Base-by-base conservation (phyloP, 306 rosid genomes). In the Begonia masoniana region DNA sequence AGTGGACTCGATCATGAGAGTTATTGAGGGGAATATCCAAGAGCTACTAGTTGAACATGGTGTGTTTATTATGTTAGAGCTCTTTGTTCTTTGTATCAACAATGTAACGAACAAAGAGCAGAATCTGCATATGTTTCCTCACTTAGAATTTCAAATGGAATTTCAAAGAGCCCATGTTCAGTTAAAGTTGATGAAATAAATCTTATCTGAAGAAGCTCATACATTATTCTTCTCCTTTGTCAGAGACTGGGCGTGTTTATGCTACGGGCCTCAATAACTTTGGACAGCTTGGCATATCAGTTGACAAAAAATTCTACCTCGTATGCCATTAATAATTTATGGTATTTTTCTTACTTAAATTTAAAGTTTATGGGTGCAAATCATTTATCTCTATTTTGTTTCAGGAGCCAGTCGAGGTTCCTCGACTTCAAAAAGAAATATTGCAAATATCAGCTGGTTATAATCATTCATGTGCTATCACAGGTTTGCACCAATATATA, bases 221-320 rank as follows among this genome's bases (percentile, higher is more conserved):
- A 31, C 54, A 71, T 62, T 69, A 50, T 76, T 57, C 60, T 71
- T 71, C 31, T 71, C 35, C 58, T 71, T 75, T 84, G 74, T 62
- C 87, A 71, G 87, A 76, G 41, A 50, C 65, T 43, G 94, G 97
- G 68, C 70, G 76, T 9, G 83, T 89, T 66, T 89, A 70, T 66
- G 83, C 95, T 24, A 66, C 95, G 11, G 97, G 97, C 69, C 95
- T 89, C 55, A 89, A 89, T 66, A 88, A 89, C 80, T 85, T 72
- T 9, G 94, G 95, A 43, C 95, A 89, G 69, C 95, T 89, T 58
- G 96, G 94, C 23, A 67, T 52, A 47, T 71, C 85, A 10, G 73
- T 71, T 65, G 77, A 69, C 60, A 68, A 65, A 39, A 42, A 24
- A 24, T 81, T 81, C 64, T 59, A 74, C 12, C 19, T 67, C 55